Percentiles rank a stretch among this genome's conserved stretches.
phyloP scores from a whole-genome alignment of 768 basidiomycete genomes.

The Tulasnella sp. region DNA sequence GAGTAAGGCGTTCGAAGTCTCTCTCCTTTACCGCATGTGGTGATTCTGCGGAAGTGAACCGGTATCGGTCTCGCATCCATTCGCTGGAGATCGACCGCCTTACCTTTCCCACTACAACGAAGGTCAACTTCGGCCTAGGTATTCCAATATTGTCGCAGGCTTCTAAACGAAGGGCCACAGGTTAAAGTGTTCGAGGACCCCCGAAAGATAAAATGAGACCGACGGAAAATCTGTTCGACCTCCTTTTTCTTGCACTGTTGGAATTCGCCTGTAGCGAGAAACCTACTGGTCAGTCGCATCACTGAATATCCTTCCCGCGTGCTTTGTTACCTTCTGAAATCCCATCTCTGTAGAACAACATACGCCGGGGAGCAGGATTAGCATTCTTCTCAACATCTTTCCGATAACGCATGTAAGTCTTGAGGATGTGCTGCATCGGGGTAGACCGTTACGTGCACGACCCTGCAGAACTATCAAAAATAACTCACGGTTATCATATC shows the following conservation, averaged over 20 bases:
- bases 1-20: neutral
- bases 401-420: constrained; percentile 28
- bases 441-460: neutral
- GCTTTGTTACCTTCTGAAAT: constrained; percentile 25
- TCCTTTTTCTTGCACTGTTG: neutral
- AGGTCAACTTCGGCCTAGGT: constrained; percentile 56
- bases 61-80: neutral
- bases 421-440: constrained; percentile 10
- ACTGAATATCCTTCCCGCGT: no score
- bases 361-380: constrained; percentile 22
- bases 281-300: neutral
- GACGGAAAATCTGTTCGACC: constrained; percentile 13
- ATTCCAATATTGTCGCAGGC: constrained; percentile 61
- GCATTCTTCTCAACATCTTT: constrained; percentile 28
- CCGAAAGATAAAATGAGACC: neutral
- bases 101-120: constrained; percentile 71
- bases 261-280: constrained; percentile 4
- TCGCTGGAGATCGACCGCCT: neutral
- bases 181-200: neutral
- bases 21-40: constrained; percentile 49
- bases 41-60: constrained; percentile 42
- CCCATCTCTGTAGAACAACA: constrained; percentile 31
- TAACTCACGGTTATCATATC: constrained; percentile 57
- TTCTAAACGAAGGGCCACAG: constrained; percentile 40
- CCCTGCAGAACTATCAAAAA: neutral